Evolutionary conservation across 768 basidiomycete genomes (phyloP), one percentile per base, ranked within the genome.

Genomic region (Lactarius pseudohatsudake): DNA sequence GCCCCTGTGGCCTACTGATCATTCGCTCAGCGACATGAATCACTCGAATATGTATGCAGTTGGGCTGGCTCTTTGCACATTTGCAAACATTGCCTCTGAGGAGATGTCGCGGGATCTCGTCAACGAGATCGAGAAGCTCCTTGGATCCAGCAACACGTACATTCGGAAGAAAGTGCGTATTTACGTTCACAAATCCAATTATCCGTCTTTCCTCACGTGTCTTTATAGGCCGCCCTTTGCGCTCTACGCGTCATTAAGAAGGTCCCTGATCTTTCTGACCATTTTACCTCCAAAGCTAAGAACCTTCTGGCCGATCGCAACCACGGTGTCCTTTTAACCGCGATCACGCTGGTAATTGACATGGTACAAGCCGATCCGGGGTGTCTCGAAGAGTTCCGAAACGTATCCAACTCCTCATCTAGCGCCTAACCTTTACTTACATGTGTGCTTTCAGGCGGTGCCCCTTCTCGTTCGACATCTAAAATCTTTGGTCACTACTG

Each of bases 31-130:
- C 79, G 97, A 99, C 79, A 93, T 99, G 94, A 98, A 98, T 77
- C 96, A 98, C 76, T 89, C 96, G 1, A 98, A 98, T 78, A 97
- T 97, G 93, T 98, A 98, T 76, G 93, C 92, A 4, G 97, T 98
- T 30, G 97, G 97, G 7, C 85, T 99, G 64, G 96, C 95, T 2
- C 86, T 99, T 41, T 98, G 95, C 73, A 98, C 97, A 0, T 98
- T 99, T 74, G 97, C 96, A 65, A 98, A 98, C 74, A 98, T 98
- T 71, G 94, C 97, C 11, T 97, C 95, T 22, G 97, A 99, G 77
- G 97, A 99, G 78, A 99, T 99, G 97, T 95, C 96, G 34, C 87
- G 97, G 69, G 97, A 99, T 82, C 81, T 99, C 71, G 92, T 91
- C 62, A 96, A 98, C 73, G 97, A 98, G 80, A 92, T 99, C 70